Base-by-base conservation (phyloP, 1,139 yeast genomes). In the Saccharomyces uvarum region DNA sequence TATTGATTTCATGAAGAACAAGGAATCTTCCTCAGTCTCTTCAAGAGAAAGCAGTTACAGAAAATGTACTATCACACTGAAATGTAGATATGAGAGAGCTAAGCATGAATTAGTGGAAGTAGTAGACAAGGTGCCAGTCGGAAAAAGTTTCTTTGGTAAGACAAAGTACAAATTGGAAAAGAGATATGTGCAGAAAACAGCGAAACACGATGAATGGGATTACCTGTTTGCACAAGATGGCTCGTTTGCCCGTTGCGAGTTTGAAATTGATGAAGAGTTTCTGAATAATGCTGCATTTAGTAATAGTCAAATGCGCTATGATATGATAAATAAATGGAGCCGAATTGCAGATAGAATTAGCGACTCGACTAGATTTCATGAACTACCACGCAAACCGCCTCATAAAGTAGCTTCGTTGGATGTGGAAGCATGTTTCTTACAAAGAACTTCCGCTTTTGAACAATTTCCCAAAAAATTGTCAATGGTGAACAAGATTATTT, bases 321-420 rank as follows among this genome's bases (percentile, higher is more conserved):
- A 83, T 14, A 79, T 93, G 64, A 81, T 81, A 69, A 89, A 89
- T 66, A 96, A 89, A 68, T 91, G 97, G 97, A 86, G 83, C 53
- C 75, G 75, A 4, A 65, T 67, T 46, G 62, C 66, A 1, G 74
- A 71, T 28, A 57, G 63, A 7, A 69, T 65, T 28, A 66, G 66
- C 7, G 72, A 75, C 14, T 68, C 69, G 14, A 64, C 64, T 21
- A 26, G 28, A 11, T 16, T 72, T 1, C 52, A 55, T 33, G 64
- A 60, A 31, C 47, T 61, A 19, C 65, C 66, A 24, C 59, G 66
- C 58, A 71, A 75, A 49, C 73, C 77, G 24, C 88, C 95, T 1
- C 83, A 84, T 66, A 73, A 78, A 47, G 77, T 87, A 60, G 95
- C 88, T 11, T 79, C 80, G 50, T 70, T 91, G 53, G 84, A 85